Evolutionary conservation across 106 monocot species (phyloP), one percentile per base, ranked within the genome.

Genomic region (Phalaenopsis aphrodite): DNA sequence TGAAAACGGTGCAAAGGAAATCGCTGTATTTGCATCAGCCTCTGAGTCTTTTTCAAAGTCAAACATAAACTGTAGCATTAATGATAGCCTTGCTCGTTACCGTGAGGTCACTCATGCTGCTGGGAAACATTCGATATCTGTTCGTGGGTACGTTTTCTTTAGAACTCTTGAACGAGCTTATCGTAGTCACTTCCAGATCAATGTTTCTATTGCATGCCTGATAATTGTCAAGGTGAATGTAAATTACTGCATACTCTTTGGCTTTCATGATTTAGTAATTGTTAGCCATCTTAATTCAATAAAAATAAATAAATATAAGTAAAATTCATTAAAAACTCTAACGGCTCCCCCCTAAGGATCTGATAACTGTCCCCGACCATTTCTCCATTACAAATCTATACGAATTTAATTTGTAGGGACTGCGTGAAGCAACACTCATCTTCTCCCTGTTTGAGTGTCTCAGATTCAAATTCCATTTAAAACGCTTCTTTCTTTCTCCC

Each of bases 21-120:
- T 98, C 80, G 94, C 90, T 10, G 76, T 98, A 65, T 98, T 98
- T 89, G 97, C 95, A 65, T 92, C 95, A 65, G 92, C 95, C 83
- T 95, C 95, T 61, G 95, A 92, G 82, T 87, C 92, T 11, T 95
- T 95, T 86, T 95, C 95, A 19, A 87, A 41, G 84, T 92, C 83
- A 48, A 95, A 95, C 78, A 86, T 95, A 75, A 95, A 95, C 77
- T 95, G 95, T 81, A 92, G 87, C 82, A 92, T 92, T 75, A 75
- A 92, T 85, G 90, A 92, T 56, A 95, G 95, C 79, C 92, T 95
- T 87, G 79, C 68, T 17, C 90, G 95, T 71, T 95, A 92, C 56
- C 84, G 80, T 78, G 88, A 90, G 41, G 94, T 98, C 36, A 72
- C 84, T 75, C 58, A 56, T 41, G 86, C 90, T 83, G 97, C 94